A percentile compares a stretch with the other conserved stretches of the same genome.
phyloP scores from a whole-genome alignment of 164 flowering plant genomes.

The Tinospora cordifolia region DNA sequence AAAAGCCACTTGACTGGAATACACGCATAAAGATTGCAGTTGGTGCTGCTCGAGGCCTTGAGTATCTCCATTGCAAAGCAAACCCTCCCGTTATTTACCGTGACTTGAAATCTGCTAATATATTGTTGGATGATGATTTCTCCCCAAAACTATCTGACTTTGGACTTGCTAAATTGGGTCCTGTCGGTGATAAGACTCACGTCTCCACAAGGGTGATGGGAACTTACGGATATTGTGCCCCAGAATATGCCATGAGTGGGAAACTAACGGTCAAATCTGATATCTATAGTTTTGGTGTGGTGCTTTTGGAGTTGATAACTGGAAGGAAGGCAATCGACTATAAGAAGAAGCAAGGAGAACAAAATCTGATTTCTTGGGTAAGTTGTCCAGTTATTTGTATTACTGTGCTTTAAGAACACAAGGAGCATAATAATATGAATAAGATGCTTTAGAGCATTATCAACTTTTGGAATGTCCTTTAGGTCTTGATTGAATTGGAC shows the following conservation, averaged over 20 bases:
- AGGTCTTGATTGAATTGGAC: too few relatives aligned
- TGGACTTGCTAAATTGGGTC: conserved; percentile 87
- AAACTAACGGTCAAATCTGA: conserved; percentile 71
- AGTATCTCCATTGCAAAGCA: conserved; percentile 69
- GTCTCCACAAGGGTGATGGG: conserved; percentile 89
- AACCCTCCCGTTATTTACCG: conserved; percentile 81
- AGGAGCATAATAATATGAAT: too few relatives aligned
- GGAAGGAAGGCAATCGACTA: conserved; percentile 62
- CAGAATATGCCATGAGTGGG: conserved; percentile 85
- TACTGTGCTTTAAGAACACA: too few relatives aligned
- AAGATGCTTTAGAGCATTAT: too few relatives aligned
- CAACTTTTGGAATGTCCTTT: too few relatives aligned
- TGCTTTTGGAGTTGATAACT: conserved; percentile 63
- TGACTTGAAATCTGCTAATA: conserved; percentile 77
- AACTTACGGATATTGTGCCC: conserved; percentile 82
- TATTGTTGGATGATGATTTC: conserved; percentile 64
- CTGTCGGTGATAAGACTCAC: conserved; percentile 79
- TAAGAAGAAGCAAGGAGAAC: conserved; percentile 39
- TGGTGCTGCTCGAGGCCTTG: conserved; percentile 73
- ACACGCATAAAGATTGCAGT: conserved; percentile 66
- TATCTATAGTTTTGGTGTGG: conserved; percentile 82
- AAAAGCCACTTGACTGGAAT: conserved; percentile 50
- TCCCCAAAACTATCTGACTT: conserved; percentile 78
- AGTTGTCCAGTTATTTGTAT: too few relatives aligned
- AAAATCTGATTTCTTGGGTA: conserved; percentile 66